Conservation (phyloP, 1,284 basidiomycete species). For the Cryptococcus deneoformans region DNA sequence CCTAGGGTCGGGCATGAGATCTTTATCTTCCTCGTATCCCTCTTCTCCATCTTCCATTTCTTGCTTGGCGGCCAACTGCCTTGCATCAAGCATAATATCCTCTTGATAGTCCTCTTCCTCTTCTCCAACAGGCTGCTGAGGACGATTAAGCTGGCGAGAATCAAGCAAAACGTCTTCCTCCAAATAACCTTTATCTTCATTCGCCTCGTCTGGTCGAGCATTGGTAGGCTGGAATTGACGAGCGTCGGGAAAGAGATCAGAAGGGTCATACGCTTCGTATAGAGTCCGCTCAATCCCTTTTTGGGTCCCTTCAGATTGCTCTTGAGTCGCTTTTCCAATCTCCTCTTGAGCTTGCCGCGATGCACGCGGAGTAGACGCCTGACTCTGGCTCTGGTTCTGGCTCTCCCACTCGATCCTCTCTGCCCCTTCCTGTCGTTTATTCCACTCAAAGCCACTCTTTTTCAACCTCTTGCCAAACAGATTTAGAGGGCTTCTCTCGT, state of each 20-base stretch:
- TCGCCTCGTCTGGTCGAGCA: not conserved
- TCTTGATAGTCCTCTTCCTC: not conserved
- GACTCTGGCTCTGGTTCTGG: not conserved
- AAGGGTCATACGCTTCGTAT: not conserved
- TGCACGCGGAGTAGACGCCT: not conserved
- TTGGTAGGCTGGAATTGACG: not conserved
- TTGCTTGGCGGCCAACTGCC: not conserved
- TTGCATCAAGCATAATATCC: not conserved
- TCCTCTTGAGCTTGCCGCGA: constrained; percentile 3
- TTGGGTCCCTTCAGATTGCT: not conserved
- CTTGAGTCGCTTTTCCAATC: constrained; percentile 7
- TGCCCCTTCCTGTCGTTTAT: constrained; percentile 19
- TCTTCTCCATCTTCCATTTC: not conserved
- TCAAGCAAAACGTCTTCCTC: not conserved
- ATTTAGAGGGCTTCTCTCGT: no score
- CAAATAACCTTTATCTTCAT: not conserved
- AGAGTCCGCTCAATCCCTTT: not conserved
- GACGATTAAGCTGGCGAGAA: not conserved
- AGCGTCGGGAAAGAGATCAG: not conserved
- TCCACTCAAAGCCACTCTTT: constrained; percentile 19
- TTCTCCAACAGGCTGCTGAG: not conserved
- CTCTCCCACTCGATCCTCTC: constrained; percentile 25
- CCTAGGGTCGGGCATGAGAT: not conserved
- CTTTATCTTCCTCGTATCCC: not conserved
- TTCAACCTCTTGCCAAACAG: no score